Base-by-base conservation (phyloP, 192 early-diverging fungal species). In the Entrophospora sp. region DNA sequence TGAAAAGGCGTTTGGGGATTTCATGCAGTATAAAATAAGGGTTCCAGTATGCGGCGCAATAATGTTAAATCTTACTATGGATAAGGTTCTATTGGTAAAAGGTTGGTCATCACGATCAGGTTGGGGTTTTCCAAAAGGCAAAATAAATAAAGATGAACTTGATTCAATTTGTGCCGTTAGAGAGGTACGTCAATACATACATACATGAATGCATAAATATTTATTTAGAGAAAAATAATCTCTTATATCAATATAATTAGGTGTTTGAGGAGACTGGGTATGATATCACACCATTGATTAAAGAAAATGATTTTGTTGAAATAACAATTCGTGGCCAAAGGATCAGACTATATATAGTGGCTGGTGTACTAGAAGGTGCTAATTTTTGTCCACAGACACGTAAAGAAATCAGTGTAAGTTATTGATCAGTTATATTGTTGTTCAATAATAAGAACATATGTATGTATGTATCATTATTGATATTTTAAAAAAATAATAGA, bases 61-160 rank as follows among this genome's bases (percentile, higher is more conserved):
- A 61, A 87, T 98, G 35, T 64, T 98, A 60, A 98, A 97, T 75
- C 74, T 77, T 22, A 69, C 61, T 10, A 75, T 94, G 60, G 86
- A 93, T 71, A 88, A 89, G 78, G 86, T 86, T 61, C 71, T 99
- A 57, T 78, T 99, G 48, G 96, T 99, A 27, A 88, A 92, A 69
- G 96, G 95, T 16, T 97, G 93, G 92, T 88, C 87, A 56, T 82
- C 87, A 38, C 83, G 82, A 52, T 83, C 92, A 31, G 87, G 87
- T 40, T 99, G 96, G 96, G 93, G 93, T n/a, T 99, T 97, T 68
- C 95, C 96, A 27, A 94, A 94, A 31, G 96, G 96, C 20, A 99
- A 99, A 67, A 99, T 99, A 75, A 99, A 99, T 74, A 88, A 97
- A 75, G 92, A 90, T 69, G 96, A 99, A 73, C 83, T 83, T 16